Percentiles rank a stretch among this genome's conserved stretches.
phyloP scores from a whole-genome alignment of 2,329 filamentous ascomycete species.

The Cryphonectria parasitica region DNA sequence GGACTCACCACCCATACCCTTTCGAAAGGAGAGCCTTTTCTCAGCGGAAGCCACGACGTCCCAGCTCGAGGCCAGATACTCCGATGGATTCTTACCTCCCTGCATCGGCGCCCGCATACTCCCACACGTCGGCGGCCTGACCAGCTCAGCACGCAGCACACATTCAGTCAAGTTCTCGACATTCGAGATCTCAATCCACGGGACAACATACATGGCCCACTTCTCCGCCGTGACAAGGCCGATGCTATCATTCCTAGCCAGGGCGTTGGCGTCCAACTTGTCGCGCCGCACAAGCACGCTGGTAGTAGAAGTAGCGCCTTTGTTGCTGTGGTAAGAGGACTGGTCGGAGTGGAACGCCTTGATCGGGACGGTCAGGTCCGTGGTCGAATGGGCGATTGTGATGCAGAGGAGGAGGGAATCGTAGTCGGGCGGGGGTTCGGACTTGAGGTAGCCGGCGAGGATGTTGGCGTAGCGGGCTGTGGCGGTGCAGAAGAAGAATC shows the following conservation, averaged over 20 bases:
- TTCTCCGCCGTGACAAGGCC: not conserved
- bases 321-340: not conserved
- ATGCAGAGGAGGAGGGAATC: not conserved
- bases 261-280: not conserved
- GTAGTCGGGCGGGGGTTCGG: not conserved
- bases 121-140: not conserved
- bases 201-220: slow-evolving; percentile 4
- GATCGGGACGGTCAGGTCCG: not conserved
- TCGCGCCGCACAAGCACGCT: not conserved
- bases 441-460: not conserved
- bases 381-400: not conserved
- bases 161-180: not conserved
- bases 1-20: not conserved
- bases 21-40: not conserved
- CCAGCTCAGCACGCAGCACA: slow-evolving; percentile 2
- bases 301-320: not conserved
- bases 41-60: not conserved
- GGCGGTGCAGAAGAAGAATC: slow-evolving; percentile 2
- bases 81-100: not conserved
- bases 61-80: not conserved
- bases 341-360: not conserved
- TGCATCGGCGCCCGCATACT: not conserved
- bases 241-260: not conserved
- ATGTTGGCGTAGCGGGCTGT: not conserved
- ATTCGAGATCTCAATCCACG: not conserved